Conservation (phyloP, 306 rosid genomes). For the Cucumis cinereus region DNA sequence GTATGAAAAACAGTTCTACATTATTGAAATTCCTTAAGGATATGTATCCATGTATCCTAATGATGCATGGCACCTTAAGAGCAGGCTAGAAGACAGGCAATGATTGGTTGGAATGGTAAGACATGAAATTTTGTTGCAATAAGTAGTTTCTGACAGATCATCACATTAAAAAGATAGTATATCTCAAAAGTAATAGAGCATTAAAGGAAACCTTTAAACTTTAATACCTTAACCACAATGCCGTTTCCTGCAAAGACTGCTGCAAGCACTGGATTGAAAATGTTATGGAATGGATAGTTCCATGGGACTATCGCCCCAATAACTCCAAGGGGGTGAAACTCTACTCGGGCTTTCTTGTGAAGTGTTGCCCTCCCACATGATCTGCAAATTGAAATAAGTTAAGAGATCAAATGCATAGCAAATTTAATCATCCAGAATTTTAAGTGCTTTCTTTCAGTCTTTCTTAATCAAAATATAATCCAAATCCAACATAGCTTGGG, state of each 20-base stretch:
- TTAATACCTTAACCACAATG: slow-evolving; percentile 71
- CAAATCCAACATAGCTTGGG: background rate
- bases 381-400: slow-evolving; percentile 29
- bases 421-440: background rate
- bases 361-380: slow-evolving; percentile 75
- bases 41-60: background rate
- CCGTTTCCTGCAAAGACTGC: slow-evolving; percentile 86
- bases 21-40: background rate
- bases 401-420: background rate
- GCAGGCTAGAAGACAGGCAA: background rate
- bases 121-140: background rate
- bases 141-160: background rate
- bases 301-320: slow-evolving; percentile 87
- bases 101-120: background rate
- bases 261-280: slow-evolving; percentile 85
- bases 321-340: slow-evolving; percentile 90
- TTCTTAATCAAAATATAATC: background rate
- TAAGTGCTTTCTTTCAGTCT: background rate
- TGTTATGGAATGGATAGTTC: slow-evolving; percentile 89
- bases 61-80: slow-evolving; percentile 10
- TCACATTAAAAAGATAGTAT: slow-evolving; percentile 8
- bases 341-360: slow-evolving; percentile 79
- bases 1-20: background rate
- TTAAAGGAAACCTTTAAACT: slow-evolving; percentile 2
- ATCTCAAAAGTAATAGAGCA: slow-evolving; percentile 1